These are phyloP conservation scores for Fragilaria radians DNA, from an alignment of 108 stramenopile genomes.

Conservation along the genomic window DNA sequence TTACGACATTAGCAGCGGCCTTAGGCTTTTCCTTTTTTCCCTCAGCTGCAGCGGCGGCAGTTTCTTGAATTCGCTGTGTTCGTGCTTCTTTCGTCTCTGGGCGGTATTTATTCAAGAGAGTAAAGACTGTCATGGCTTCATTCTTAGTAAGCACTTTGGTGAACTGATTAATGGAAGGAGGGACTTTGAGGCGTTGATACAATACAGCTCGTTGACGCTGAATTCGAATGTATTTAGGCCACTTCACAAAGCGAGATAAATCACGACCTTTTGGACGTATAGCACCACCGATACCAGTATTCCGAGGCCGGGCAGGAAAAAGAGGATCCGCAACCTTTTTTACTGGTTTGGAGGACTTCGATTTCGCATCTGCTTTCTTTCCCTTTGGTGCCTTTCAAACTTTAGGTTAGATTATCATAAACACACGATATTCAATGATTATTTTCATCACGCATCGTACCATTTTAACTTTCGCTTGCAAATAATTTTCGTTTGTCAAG, in stretches of 20 bases:
- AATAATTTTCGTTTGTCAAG: no score
- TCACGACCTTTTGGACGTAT: conserved; percentile 93
- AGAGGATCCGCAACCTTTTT: conserved; percentile 89
- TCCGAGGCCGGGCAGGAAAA: conserved; percentile 86
- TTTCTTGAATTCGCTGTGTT: conserved; percentile 94
- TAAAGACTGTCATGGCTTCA: conserved; percentile 96
- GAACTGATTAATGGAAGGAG: conserved; percentile 98
- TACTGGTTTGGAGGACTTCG: conserved; percentile 46
- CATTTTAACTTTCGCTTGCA: no score
- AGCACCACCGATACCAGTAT: conserved; percentile 88
- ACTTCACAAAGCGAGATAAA: conserved; percentile 94
- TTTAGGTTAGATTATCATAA: no score
- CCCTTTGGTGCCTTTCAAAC: conserved; percentile 38
- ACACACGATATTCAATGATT: no score
- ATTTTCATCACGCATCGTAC: no score
- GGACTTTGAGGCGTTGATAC: conserved; percentile 97
- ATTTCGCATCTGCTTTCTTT: conserved; percentile 73
- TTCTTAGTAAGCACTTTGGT: conserved; percentile 95
- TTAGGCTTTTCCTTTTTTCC: conserved; percentile 62
- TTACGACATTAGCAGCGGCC: conserved; percentile 74
- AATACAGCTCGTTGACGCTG: conserved; percentile 98
- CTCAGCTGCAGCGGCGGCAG: conserved; percentile 87
- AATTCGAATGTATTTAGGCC: conserved; percentile 97
- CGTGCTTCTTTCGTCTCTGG: conserved; percentile 96
- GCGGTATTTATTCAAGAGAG: conserved; percentile 96